These are phyloP conservation scores for Limnanthes douglasii DNA, from an alignment of 345 rosid species.

Conservation along the genomic window DNA sequence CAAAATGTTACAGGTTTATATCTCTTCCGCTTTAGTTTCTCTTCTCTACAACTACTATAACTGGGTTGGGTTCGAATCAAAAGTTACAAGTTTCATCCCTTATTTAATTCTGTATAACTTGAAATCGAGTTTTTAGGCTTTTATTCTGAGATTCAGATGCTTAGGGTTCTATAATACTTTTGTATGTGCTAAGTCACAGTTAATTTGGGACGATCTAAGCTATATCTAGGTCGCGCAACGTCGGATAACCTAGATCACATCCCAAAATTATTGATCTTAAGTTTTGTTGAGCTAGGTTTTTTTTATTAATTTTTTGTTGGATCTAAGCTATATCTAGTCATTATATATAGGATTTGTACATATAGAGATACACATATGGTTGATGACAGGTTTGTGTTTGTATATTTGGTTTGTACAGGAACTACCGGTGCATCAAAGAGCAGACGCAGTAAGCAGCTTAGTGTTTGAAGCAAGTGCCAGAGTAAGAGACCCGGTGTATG, in stretches of 20 bases:
- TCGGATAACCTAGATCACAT: too few species aligned
- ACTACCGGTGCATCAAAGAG: constrained; percentile 61
- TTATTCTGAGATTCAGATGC: too few species aligned
- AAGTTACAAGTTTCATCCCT: too few species aligned
- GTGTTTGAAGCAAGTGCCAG: constrained; percentile 78
- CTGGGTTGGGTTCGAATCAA: too few species aligned
- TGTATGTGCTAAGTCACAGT: too few species aligned
- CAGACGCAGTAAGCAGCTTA: constrained; percentile 68
- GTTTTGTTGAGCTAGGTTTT: too few species aligned
- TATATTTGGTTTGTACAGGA: constrained; percentile 27
- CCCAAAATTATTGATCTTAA: too few species aligned
- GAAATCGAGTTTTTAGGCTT: too few species aligned
- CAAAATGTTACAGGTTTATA: constrained; percentile 69
- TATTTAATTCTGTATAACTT: too few species aligned
- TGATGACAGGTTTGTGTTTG: not conserved
- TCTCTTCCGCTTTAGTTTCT: constrained; percentile 3
- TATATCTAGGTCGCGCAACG: too few species aligned
- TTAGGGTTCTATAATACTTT: too few species aligned
- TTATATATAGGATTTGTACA: not conserved
- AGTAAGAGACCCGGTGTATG: constrained; percentile 73
- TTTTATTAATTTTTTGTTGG: not conserved
- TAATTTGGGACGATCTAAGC: too few species aligned
- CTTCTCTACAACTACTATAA: not conserved
- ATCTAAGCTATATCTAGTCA: not conserved
- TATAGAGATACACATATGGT: not conserved